Conservation (phyloP, 73 alveolate species). For the Stentor roeselii region DNA sequence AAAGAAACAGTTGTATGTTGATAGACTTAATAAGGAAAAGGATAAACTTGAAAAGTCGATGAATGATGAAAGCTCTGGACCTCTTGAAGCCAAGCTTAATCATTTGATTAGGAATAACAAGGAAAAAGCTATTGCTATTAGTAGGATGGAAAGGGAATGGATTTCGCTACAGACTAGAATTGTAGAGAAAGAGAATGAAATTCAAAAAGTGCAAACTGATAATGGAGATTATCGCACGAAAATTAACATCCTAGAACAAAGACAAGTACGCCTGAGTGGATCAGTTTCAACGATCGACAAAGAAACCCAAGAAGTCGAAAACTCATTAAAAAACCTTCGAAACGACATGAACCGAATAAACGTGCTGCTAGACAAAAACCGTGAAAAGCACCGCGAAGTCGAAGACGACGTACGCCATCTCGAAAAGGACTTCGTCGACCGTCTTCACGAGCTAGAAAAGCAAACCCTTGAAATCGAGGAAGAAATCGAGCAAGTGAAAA, state of each 20-base stretch:
- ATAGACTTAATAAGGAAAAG: slow-evolving; percentile 84
- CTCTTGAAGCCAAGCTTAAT: slow-evolving; percentile 83
- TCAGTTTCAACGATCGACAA: slow-evolving; percentile 80
- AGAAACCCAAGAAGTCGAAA: slow-evolving; percentile 89
- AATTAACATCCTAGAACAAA: slow-evolving; percentile 84
- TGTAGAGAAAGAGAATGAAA: slow-evolving; percentile 76
- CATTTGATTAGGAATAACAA: slow-evolving; percentile 72
- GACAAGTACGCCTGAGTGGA: slow-evolving; percentile 86
- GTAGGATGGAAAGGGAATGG: slow-evolving; percentile 92
- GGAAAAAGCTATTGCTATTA: slow-evolving; percentile 76
- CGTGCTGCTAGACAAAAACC: slow-evolving; percentile 80
- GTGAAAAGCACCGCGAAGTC: slow-evolving; percentile 73
- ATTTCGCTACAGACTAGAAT: slow-evolving; percentile 85
- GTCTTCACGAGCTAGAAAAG: slow-evolving; percentile 90
- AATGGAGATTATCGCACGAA: slow-evolving; percentile 83
- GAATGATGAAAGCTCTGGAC: slow-evolving; percentile 91
- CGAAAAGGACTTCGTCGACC: slow-evolving; percentile 88
- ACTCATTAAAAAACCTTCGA: slow-evolving; percentile 85
- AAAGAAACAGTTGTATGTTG: slow-evolving; percentile 92
- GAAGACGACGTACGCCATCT: slow-evolving; percentile 88
- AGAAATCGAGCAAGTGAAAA: slow-evolving; percentile 87
- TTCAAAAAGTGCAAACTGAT: slow-evolving; percentile 66
- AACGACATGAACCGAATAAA: slow-evolving; percentile 96
- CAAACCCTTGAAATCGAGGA: slow-evolving; percentile 87
- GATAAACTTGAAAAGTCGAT: slow-evolving; percentile 86